phyloP scores from a whole-genome alignment of 495 filamentous ascomycete species.

The Patellaria atrata region DNA sequence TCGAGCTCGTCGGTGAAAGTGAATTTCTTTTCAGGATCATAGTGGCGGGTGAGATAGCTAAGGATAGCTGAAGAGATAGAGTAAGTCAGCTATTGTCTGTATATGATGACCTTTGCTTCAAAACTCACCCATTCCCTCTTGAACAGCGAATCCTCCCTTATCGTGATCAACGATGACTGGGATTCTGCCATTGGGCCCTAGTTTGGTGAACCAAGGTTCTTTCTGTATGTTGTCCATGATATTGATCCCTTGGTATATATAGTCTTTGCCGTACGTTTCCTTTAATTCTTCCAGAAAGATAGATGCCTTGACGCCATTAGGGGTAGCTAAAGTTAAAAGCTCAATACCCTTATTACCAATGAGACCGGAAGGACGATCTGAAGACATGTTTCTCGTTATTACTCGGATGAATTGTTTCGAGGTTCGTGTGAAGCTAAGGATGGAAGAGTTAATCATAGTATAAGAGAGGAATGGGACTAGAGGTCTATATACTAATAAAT shows the following conservation, averaged over 20 bases:
- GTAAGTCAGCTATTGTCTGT: no score
- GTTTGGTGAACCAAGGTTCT: conserved; percentile 26
- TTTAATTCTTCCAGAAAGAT: conserved; percentile 28
- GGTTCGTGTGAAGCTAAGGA: no score
- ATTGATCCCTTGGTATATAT: conserved; percentile 25
- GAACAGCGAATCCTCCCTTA: conserved; percentile 21
- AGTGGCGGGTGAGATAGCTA: conserved; percentile 23
- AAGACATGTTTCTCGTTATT: conserved; percentile 11
- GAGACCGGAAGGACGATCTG: conserved; percentile 31
- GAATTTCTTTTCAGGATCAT: conserved; percentile 28
- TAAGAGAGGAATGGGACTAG: no score
- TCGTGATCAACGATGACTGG: conserved; percentile 29
- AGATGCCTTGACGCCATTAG: conserved; percentile 24
- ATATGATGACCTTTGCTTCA: not conserved
- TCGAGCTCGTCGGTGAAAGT: conserved; percentile 24
- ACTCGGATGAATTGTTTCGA: conserved; percentile 8
- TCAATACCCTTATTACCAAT: conserved; percentile 43
- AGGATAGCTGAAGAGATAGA: conserved; percentile 20
- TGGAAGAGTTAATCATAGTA: no score
- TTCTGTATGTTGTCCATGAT: conserved; percentile 27
- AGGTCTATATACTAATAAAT: no score
- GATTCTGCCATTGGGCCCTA: conserved; percentile 27
- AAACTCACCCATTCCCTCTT: conserved; percentile 19
- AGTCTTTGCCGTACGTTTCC: conserved; percentile 26
- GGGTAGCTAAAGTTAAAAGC: conserved; percentile 31